Evolutionary conservation across 163 green algal species (phyloP), one percentile per base, ranked within the genome.

Genomic region (Scenedesmus sp.): DNA sequence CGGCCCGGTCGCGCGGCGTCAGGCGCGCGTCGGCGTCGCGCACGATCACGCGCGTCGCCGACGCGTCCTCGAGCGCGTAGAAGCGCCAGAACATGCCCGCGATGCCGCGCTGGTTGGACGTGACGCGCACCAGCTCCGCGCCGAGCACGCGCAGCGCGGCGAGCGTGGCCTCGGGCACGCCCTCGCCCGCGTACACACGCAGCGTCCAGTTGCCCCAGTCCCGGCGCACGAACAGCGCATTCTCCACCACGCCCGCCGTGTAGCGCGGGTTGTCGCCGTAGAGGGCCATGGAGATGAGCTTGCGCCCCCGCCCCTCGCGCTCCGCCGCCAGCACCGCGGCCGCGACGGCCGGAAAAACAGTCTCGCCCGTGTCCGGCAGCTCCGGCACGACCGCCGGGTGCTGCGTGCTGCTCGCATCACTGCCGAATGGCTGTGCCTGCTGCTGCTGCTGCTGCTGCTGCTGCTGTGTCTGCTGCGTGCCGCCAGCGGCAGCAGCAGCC

Each of bases 231-330:
- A 70, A 22, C 62, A 50, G 14, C 14, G 62, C 62, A 51, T 70
- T 70, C 6, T 53, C 6, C 3, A 70, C 26, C 20, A 34, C 62
- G 10, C 62, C 62, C 10, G 33, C 51, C 10, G 62, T 70, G 62
- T 70, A 70, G 10, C 62, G 22, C 26, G 62, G 62, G 58, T 70
- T 44, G 62, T 53, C 26, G 20, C 62, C 62, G 51, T 70, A 70
- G 14, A 70, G 31, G 3, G 31, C 26, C 29, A 70, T 51, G 3
- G 62, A 44, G 28, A 70, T 70, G 29, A 70, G 31, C 26, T 70
- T 70, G n/a, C n/a, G n/a, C n/a, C n/a, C n/a, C n/a, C n/a, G n/a
- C n/a, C n/a, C n/a, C n/a, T n/a, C n/a, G n/a, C n/a, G n/a, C n/a
- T n/a, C n/a, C n/a, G n/a, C n/a, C n/a, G n/a, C n/a, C n/a, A n/a